Evolutionary conservation across 2,329 filamentous ascomycete genomes (phyloP).

Genomic region (Talaromyces piceae): DNA sequence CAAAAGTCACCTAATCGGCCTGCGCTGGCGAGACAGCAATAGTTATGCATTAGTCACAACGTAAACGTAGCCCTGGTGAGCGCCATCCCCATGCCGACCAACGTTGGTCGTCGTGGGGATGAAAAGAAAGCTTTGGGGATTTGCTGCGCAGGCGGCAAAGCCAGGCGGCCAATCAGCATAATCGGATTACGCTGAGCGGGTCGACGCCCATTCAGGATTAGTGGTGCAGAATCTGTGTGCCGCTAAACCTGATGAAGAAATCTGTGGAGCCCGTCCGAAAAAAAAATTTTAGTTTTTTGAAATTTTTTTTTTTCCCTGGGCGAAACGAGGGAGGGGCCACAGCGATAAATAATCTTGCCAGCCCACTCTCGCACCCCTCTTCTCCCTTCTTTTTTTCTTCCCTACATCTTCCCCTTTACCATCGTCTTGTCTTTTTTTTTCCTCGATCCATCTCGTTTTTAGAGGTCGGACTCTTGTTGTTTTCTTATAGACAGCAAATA

Average conservation of each 20-base stretch:
- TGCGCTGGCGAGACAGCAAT: background rate
- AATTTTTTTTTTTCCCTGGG: constrained; percentile 12
- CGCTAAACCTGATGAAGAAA: constrained; percentile 15
- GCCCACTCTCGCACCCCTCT: constrained; percentile 13
- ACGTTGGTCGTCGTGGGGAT: background rate
- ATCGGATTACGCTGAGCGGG: constrained; percentile 1
- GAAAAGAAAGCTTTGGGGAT: background rate
- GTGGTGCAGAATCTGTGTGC: constrained; percentile 11
- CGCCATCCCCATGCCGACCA: background rate
- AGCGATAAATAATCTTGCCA: constrained; percentile 30
- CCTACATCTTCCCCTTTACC: constrained; percentile 12
- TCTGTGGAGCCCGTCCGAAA: constrained; percentile 19
- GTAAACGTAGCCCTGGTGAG: background rate
- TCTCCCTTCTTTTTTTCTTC: constrained; percentile 14
- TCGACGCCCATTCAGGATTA: constrained; percentile 4
- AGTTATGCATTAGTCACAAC: background rate
- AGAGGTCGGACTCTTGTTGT: constrained; percentile 28
- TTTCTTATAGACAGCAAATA: constrained; percentile 30
- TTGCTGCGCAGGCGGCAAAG: background rate
- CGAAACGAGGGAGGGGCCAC: constrained; percentile 19
- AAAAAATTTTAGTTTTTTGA: constrained; percentile 11
- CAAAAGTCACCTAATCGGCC: background rate
- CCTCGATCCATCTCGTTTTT: constrained; percentile 18
- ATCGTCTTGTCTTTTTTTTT: constrained; percentile 11
- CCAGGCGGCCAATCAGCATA: constrained; percentile 1